Evolutionary conservation across 2,329 filamentous ascomycete species (phyloP), one percentile per base, ranked within the genome.

Genomic region (Epichloe sylvatica): DNA sequence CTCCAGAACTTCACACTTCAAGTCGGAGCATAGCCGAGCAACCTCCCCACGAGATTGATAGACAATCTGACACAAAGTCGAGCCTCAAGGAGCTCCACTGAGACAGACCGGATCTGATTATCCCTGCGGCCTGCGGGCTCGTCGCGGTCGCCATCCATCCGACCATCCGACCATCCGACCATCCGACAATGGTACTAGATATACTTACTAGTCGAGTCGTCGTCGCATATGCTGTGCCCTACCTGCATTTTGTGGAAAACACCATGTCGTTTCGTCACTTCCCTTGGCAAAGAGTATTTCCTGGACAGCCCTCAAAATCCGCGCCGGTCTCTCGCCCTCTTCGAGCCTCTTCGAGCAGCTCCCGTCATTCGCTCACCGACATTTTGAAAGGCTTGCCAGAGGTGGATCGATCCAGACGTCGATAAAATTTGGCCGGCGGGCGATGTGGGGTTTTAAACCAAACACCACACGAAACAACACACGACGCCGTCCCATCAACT

Each of bases 291-390:
- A 35, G 33, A 6, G 19, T 2, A 37, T 36, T 25, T 36, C 13
- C 15, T n/a, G 7, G 4, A 25, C 19, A 30, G 36, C 35, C 21
- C 21, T 46, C 36, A 17, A 30, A n/a, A 39, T 30, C 30, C 30
- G 30, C 11, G 30, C 15, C 8, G 13, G 15, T n/a, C 9, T 6
- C 23, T n/a, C 5, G 35, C 12, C 17, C 21, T 19, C 19, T 19
- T 19, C 19, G 19, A 19, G 19, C 17, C 21, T 19, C 19, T 19
- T 19, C 19, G 19, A 19, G 19, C 19, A 19, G 19, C 19, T 3
- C 19, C 19, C 23, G 23, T 46, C 3, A 2, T 35, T 19, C 21
- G 43, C 47, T 50, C 47, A 52, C 51, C 51, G 51, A 52, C 47
- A 49, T 52, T 52, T 52, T 19, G 38, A 21, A 45, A 40, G 38